Percentiles rank a stretch among this genome's conserved stretches.
Conservation (phyloP, 2,329 filamentous ascomycete species). For the Xylariaceae sp. region DNA sequence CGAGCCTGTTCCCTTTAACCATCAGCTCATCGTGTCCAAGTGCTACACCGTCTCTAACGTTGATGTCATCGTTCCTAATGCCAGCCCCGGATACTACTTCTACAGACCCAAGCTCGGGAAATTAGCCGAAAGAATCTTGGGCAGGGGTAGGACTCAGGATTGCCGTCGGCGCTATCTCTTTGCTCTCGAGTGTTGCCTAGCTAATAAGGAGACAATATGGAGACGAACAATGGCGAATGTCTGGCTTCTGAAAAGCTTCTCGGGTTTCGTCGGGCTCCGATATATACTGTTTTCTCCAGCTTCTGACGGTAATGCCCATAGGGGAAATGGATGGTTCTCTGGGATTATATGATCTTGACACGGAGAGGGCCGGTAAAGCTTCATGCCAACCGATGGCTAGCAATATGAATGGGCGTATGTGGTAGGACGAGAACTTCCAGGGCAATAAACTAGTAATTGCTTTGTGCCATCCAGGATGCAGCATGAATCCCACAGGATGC, state of each 20-base stretch:
- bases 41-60: too few relatives aligned
- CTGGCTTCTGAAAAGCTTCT: neutral
- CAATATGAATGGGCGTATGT: too few relatives aligned
- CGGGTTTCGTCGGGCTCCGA: neutral
- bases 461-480: too few relatives aligned
- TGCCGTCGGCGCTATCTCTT: neutral
- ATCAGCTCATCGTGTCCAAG: neutral
- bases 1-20: neutral
- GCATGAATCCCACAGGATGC: too few relatives aligned
- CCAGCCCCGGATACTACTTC: neutral
- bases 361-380: neutral
- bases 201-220: neutral
- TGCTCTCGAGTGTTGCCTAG: neutral
- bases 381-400: neutral
- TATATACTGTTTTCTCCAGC: neutral
- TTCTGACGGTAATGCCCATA: neutral
- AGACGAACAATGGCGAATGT: neutral
- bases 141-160: slow-evolving; percentile 1
- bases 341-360: neutral
- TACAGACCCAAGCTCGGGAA: too few relatives aligned
- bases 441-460: too few relatives aligned
- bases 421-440: too few relatives aligned
- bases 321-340: neutral
- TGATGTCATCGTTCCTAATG: neutral
- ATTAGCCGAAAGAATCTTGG: neutral